Conservation (phyloP, 1,139 yeast species). For the Protomyces macrosporus region DNA sequence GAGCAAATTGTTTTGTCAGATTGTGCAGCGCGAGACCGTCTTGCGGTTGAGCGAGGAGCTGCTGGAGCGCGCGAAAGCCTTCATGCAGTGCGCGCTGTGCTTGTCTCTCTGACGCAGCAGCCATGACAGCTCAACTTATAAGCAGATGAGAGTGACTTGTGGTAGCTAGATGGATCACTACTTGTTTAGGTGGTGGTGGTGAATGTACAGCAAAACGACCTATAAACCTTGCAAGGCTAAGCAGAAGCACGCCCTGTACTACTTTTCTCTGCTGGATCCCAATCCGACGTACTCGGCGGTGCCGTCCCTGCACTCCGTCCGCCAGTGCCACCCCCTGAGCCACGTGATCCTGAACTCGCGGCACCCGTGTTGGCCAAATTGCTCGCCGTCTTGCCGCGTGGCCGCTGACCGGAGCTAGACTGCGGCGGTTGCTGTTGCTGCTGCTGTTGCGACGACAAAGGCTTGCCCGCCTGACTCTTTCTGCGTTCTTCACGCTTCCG, state of each 20-base stretch:
- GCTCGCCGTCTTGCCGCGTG: too few relatives aligned
- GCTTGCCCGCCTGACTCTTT: neutral
- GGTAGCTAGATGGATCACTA: too few relatives aligned
- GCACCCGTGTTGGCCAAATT: neutral
- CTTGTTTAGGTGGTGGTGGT: too few relatives aligned
- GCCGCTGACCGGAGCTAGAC: too few relatives aligned
- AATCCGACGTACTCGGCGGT: neutral
- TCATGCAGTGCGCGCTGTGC: conserved; percentile 1
- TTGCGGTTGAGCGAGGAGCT: conserved; percentile 9
- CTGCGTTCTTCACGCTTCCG: conserved; percentile 15
- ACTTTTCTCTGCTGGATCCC: neutral
- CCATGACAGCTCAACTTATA: too few relatives aligned
- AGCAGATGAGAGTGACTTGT: too few relatives aligned
- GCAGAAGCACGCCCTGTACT: neutral
- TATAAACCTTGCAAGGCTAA: neutral
- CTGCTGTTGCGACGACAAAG: neutral
- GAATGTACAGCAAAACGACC: too few relatives aligned
- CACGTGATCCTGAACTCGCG: neutral
- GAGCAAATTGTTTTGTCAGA: conserved; percentile 5
- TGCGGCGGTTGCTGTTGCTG: neutral
- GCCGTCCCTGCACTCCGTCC: neutral
- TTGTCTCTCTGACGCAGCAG: too few relatives aligned
- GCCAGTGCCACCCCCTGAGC: neutral
- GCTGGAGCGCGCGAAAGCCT: conserved; percentile 15
- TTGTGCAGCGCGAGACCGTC: conserved; percentile 24